Base-by-base conservation (phyloP, 1,284 basidiomycete genomes). In the Wolfiporia cocos region DNA sequence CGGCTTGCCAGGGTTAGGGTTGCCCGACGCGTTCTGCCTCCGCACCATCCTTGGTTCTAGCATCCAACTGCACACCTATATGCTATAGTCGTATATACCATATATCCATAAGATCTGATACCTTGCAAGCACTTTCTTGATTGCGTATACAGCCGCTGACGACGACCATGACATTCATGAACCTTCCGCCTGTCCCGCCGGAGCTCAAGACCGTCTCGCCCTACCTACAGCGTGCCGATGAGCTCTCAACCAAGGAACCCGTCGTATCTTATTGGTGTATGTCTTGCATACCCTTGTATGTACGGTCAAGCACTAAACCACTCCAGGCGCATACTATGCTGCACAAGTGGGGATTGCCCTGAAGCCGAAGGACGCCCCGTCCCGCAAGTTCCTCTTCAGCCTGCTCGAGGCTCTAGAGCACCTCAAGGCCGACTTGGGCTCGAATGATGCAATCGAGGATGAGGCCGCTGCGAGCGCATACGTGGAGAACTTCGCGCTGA, bases 231-330 rank as follows among this genome's bases (percentile, higher is more conserved):
- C 78, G 94, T 37, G 89, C 93, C 0, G 81, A 88, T 39, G 95
- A 98, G 62, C 74, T 96, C 47, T 77, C 75, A 39, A 68, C 69
- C 12, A 81, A 85, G 44, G 92, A 98, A 53, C 87, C 91, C 3
- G 71, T 93, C 39, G 81, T 98, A 51, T 75, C 90, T 1, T 98
- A 98, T 63, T 98, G 94, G 94, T 94, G 93, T 91, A 67, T 54
- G 86, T 47, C 28, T 39, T 24, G 28, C 14, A 47, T 24, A 41
- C 24, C 17, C 36, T 28, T 17, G 24, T 23, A 17, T 18, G 18
- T 23, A 4, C 17, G 38, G 21, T 32, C 40, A 35, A 43, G 36
- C 40, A 41, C 38, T 18, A 21, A 15, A 24, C 23, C n/a, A 15
- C 18, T 32, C 28, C 61, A 93, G 90, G 84, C 66, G 81, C 81